Evolutionary conservation across 371 early-diverging fungal genomes (phyloP), one percentile per base, ranked within the genome.

Genomic region (Mucor velutinosus): DNA sequence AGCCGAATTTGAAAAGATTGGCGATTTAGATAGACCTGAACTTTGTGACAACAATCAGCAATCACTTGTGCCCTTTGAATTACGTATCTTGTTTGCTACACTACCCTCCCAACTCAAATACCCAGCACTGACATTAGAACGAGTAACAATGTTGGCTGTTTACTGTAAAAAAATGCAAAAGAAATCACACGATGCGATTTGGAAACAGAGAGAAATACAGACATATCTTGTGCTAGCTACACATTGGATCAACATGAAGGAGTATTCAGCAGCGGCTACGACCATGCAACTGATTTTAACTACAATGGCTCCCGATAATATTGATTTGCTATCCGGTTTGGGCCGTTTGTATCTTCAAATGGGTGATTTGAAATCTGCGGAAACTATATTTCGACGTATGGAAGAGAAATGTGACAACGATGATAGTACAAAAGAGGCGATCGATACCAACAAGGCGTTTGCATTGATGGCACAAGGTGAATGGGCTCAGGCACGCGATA

Each of bases 281-380:
- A 72, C 75, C 3, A 75, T 85, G 78, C 64, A 77, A 21, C 33
- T 64, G 37, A 65, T 83, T 2, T 55, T 70, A 8, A 56, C 64
- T 1, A 65, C 69, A 21, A 58, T 53, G 4, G 43, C 63, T 4
- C 57, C 58, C 10, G 60, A 75, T 62, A 76, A 87, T 37, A 47
- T 83, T 15, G 85, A 87, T 63, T 65, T 87, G 15, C 60, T 84
- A 17, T 85, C 86, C 1, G 78, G 80, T n/a, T 65, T 87, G 11
- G 88, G 86, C 2, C 72, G 86, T 59, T 59, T 89, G 17, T 85
- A 87, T 39, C 63, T 89, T n/a, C 89, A 89, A 68, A 83, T 86
- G 64, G 87, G 87, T 3, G 84, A 87, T 69, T 35, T 84, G 0
- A 67, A 68, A 12, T 69, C 76, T 12, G 87, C 87, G 0, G 77